phyloP scores from a whole-genome alignment of 768 basidiomycete species.

The Mycena capillaripes region DNA sequence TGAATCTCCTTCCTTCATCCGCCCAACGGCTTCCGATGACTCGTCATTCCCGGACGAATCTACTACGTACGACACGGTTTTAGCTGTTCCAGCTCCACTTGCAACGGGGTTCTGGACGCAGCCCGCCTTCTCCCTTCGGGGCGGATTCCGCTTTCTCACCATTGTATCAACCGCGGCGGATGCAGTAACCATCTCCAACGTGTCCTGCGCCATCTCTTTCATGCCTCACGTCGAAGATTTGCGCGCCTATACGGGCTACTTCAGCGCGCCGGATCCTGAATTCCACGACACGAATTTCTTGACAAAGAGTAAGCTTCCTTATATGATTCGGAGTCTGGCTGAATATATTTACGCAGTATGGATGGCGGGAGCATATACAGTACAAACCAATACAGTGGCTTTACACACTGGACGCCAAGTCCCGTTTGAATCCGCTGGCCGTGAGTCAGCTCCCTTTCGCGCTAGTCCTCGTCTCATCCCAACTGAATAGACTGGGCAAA shows the following conservation, averaged over 20 bases:
- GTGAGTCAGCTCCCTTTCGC: constrained; percentile 41
- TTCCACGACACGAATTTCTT: constrained; percentile 64
- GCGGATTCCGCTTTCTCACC: constrained; percentile 69
- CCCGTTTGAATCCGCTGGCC: constrained; percentile 59
- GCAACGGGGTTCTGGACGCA: constrained; percentile 61
- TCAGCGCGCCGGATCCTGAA: constrained; percentile 59
- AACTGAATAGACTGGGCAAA: constrained; percentile 62
- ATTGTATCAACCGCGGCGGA: constrained; percentile 52
- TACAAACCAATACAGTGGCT: constrained; percentile 70
- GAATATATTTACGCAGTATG: constrained; percentile 53
- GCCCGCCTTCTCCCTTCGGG: constrained; percentile 58
- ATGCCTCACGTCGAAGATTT: constrained; percentile 66
- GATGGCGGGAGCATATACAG: constrained; percentile 75
- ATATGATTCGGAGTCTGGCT: not conserved
- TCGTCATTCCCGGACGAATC: constrained; percentile 62
- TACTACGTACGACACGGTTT: constrained; percentile 60
- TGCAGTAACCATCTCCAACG: constrained; percentile 60
- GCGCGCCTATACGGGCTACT: constrained; percentile 66
- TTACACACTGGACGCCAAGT: constrained; percentile 64
- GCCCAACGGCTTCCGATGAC: constrained; percentile 68
- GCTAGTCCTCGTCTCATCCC: no score
- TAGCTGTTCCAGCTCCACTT: constrained; percentile 52
- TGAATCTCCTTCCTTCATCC: constrained; percentile 69
- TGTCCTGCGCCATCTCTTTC: constrained; percentile 66
- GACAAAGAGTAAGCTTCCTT: constrained; percentile 56